These are phyloP conservation scores for Teratosphaeria epicoccoides DNA, from an alignment of 2,329 filamentous ascomycete genomes.

Conservation along the genomic window DNA sequence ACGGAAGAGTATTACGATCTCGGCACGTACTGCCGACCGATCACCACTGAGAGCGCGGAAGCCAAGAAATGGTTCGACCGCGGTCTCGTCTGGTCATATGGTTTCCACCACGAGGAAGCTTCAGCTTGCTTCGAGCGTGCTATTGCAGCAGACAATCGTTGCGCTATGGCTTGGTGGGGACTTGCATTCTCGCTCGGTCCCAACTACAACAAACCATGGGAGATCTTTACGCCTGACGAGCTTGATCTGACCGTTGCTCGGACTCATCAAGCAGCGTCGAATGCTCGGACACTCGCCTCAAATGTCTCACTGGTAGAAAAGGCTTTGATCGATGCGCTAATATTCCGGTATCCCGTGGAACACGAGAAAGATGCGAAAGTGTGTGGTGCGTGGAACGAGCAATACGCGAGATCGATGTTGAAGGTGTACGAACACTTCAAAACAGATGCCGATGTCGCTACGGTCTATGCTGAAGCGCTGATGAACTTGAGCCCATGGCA, in stretches of 20 bases:
- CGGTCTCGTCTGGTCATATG: slow-evolving; percentile 63
- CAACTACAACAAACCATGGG: slow-evolving; percentile 74
- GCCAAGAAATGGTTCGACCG: slow-evolving; percentile 61
- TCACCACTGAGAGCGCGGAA: slow-evolving; percentile 42
- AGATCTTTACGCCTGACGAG: slow-evolving; percentile 55
- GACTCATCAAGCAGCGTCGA: slow-evolving; percentile 36
- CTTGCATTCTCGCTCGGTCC: slow-evolving; percentile 61
- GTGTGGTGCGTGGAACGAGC: slow-evolving; percentile 46
- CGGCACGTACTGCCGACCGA: slow-evolving; percentile 45
- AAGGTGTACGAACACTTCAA: slow-evolving; percentile 42
- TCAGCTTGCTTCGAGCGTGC: slow-evolving; percentile 53
- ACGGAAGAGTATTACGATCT: slow-evolving; percentile 40
- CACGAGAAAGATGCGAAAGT: slow-evolving; percentile 39
- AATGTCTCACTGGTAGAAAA: slow-evolving; percentile 43
- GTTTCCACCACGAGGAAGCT: slow-evolving; percentile 67
- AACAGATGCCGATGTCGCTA: slow-evolving; percentile 52
- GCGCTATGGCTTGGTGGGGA: slow-evolving; percentile 59
- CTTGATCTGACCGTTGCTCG: slow-evolving; percentile 40
- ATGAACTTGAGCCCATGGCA: slow-evolving; percentile 58
- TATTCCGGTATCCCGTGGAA: slow-evolving; percentile 44
- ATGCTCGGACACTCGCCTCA: slow-evolving; percentile 31
- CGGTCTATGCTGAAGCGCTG: slow-evolving; percentile 53
- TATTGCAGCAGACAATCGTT: slow-evolving; percentile 43
- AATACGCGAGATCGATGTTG: slow-evolving; percentile 53
- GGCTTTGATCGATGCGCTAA: slow-evolving; percentile 53